Percentiles rank a stretch among this genome's conserved stretches.
These are phyloP conservation scores for Noccaea bulbosa DNA, from an alignment of 345 rosid genomes.

Conservation along the genomic window DNA sequence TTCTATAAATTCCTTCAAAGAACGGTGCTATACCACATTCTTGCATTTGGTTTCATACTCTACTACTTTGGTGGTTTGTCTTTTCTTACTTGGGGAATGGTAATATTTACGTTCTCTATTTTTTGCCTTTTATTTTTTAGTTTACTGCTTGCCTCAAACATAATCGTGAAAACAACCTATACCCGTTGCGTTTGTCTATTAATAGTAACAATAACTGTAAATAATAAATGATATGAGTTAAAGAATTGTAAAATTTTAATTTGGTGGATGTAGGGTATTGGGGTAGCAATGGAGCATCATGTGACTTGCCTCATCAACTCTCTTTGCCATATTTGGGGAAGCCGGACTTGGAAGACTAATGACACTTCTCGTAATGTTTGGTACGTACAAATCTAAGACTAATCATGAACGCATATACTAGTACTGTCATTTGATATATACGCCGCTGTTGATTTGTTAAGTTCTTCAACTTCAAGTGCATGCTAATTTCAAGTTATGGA, in stretches of 20 bases:
- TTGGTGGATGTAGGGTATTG: conserved; percentile 39
- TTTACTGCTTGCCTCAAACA: neutral
- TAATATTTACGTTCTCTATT: conserved; percentile 11
- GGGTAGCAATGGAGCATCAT: conserved; percentile 44
- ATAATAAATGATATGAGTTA: neutral
- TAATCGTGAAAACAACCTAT: conserved; percentile 1
- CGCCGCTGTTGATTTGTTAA: neutral
- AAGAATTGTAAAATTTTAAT: neutral
- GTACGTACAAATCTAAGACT: conserved; percentile 22
- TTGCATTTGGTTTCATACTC: conserved; percentile 39
- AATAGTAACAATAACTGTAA: neutral
- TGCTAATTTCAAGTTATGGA: neutral
- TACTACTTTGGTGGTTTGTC: conserved; percentile 46
- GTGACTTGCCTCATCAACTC: conserved; percentile 45
- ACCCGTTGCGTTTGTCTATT: neutral
- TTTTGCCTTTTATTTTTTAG: neutral
- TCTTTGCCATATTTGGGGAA: conserved; percentile 46
- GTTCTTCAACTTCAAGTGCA: conserved; percentile 1
- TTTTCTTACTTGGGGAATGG: conserved; percentile 48
- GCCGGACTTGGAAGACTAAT: conserved; percentile 45
- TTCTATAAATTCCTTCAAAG: conserved; percentile 46
- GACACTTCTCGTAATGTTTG: conserved; percentile 49
- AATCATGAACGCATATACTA: conserved; percentile 6
- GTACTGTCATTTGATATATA: conserved; percentile 2
- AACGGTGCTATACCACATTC: conserved; percentile 36